Conservation (phyloP, 371 early-diverging fungal genomes). For the Lichtheimia ornata region DNA sequence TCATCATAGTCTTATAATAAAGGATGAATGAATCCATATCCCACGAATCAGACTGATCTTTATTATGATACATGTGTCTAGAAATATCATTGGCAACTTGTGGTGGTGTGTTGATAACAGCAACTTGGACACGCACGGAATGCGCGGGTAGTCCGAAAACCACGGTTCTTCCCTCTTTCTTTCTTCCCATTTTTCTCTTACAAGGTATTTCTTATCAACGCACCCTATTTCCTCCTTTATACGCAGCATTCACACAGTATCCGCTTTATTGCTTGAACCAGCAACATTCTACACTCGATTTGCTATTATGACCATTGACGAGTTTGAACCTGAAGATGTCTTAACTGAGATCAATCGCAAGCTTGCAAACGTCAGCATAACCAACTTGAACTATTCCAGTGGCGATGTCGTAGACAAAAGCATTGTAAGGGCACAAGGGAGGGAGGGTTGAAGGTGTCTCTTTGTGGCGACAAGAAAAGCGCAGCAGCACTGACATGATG, state of each 20-base stretch:
- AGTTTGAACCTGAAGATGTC: constrained; percentile 38
- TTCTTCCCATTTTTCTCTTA: background rate
- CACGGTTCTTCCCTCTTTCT: background rate
- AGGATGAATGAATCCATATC: too few species aligned
- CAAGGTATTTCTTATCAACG: too few species aligned
- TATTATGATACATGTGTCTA: too few species aligned
- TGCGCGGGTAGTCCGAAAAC: background rate
- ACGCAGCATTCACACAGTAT: background rate
- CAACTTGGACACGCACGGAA: too few species aligned
- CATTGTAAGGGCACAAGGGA: constrained; percentile 20
- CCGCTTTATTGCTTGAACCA: background rate
- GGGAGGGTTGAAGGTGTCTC: background rate
- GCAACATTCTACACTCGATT: background rate
- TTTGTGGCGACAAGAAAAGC: background rate
- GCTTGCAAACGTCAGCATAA: constrained; percentile 38
- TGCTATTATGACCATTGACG: constrained; percentile 41
- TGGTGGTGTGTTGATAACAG: too few species aligned
- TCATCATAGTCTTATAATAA: too few species aligned
- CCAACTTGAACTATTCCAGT: constrained; percentile 20
- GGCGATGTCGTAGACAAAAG: constrained; percentile 23
- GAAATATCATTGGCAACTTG: too few species aligned
- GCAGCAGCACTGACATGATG: too few species aligned
- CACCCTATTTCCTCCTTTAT: background rate
- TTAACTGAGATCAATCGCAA: constrained; percentile 44
- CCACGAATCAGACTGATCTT: too few species aligned